These are phyloP conservation scores for Globisporangium megalacanthum DNA, from an alignment of 352 stramenopile species.

Conservation along the genomic window DNA sequence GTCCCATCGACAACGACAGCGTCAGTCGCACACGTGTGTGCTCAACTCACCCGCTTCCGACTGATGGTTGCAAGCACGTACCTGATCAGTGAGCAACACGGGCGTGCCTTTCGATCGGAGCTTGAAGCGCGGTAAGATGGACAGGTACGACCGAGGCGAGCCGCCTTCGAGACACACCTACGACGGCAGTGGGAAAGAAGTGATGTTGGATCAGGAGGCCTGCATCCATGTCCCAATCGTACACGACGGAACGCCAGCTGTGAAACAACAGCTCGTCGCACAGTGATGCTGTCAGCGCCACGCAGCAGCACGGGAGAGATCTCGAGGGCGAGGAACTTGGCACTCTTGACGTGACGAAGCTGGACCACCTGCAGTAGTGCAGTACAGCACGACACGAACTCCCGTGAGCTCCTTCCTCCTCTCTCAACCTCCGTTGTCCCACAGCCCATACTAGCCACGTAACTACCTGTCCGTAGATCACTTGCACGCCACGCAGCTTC, in stretches of 20 bases:
- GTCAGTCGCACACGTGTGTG: background rate
- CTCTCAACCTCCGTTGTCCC: background rate
- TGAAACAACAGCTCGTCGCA: conserved; percentile 10
- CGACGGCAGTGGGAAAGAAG: background rate
- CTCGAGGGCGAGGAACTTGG: conserved; percentile 50
- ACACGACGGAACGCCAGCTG: background rate
- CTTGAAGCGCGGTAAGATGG: conserved; percentile 55
- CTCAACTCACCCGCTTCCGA: too few relatives aligned
- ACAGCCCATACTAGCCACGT: background rate
- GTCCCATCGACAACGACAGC: background rate
- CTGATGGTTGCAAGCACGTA: conserved; percentile 7
- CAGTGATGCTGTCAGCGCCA: conserved; percentile 44
- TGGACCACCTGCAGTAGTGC: conserved; percentile 38
- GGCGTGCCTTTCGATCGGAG: conserved; percentile 54
- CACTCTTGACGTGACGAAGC: conserved; percentile 55
- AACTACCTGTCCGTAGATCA: conserved; percentile 62
- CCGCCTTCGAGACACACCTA: conserved; percentile 48
- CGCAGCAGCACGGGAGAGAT: conserved; percentile 36
- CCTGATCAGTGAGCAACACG: conserved; percentile 64
- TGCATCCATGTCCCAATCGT: too few relatives aligned
- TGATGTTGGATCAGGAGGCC: background rate
- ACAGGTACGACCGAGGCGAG: conserved; percentile 44
- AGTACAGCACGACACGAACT: background rate
- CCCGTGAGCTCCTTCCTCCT: background rate
- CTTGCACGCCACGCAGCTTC: conserved; percentile 47